Evolutionary conservation across 75 land plant species (phyloP).

Genomic region (Pinus taeda): DNA sequence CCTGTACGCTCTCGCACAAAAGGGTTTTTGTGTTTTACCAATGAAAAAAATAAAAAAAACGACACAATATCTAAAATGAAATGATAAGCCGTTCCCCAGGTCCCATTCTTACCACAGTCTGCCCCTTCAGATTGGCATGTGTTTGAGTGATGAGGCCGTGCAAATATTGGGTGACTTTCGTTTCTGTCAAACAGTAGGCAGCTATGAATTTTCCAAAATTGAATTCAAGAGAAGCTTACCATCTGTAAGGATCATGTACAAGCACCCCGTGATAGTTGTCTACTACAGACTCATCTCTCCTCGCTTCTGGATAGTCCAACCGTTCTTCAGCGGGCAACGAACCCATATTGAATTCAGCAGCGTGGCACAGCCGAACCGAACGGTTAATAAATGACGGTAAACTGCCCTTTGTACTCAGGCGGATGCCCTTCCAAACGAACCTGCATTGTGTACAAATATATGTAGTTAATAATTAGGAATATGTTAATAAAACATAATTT

Average conservation of each 20-base stretch:
- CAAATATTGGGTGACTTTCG: neutral
- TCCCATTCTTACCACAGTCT: neutral
- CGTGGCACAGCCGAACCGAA: neutral
- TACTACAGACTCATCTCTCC: conserved; percentile 74
- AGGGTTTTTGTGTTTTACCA: no score
- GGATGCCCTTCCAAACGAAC: neutral
- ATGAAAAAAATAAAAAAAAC: no score
- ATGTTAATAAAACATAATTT: no score
- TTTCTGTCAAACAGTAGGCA: no score
- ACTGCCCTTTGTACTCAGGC: no score
- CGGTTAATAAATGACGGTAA: neutral
- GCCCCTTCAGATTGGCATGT: neutral
- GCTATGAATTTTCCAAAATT: no score
- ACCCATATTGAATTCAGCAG: conserved; percentile 26
- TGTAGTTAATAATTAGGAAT: no score
- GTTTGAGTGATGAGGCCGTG: no score
- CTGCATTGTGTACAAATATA: neutral
- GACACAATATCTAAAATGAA: no score
- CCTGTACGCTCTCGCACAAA: no score
- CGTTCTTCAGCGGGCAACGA: conserved; percentile 29
- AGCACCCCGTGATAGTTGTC: conserved; percentile 77
- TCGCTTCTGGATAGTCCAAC: conserved; percentile 52
- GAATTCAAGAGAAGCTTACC: conserved; percentile 28
- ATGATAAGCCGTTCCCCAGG: no score
- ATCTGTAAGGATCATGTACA: conserved; percentile 83